Base-by-base conservation (phyloP, 2,329 filamentous ascomycete species). In the Whalleya microplaca region DNA sequence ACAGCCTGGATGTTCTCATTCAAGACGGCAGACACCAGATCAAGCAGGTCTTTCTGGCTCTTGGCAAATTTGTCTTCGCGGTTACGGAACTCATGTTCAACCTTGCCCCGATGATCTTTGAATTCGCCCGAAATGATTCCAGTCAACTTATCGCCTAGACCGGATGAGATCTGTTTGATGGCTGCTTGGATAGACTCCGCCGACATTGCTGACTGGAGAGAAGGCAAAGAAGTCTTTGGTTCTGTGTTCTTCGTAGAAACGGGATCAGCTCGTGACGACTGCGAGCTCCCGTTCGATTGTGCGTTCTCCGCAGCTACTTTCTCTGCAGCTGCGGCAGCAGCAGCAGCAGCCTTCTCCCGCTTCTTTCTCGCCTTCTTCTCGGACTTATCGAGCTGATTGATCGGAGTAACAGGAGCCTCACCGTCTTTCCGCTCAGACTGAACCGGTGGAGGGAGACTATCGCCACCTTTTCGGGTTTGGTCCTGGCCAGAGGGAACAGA, bases 1-100 rank as follows among this genome's bases (percentile, higher is more conserved):
- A 91, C 90, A 66, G 89, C 87, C 72, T 87, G 81, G 19, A 84
- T 86, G 68, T 86, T 87, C 58, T 82, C 79, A 61, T 84, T 85
- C 46, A 89, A 77, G 32, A 86, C 83, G 32, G 82, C 76, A 3
- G 83, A 84, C 40, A 86, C 82, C 71, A 83, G 78, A 59, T 84
- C 80, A 42, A 86, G 75, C 18, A 86, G 73, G 64, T 80, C 79
- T 18, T 80, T 73, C 67, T 84, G 82, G 56, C 80, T 80, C 62
- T 76, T 72, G 55, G 80, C 78, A 65, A 84, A 84, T 56, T 76
- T 78, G 46, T 77, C 74, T 53, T 84, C 81, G 12, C 82, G 78
- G 41, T 71, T 70, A 44, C 78, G 76, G 41, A 81, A 78, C 46
- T 96, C 92, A 47, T 90, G 86, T 60, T 84, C 82, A 52, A 87